These are phyloP conservation scores for Sporothrix schenckii DNA, from an alignment of 2,329 filamentous ascomycete species.

Conservation along the genomic window DNA sequence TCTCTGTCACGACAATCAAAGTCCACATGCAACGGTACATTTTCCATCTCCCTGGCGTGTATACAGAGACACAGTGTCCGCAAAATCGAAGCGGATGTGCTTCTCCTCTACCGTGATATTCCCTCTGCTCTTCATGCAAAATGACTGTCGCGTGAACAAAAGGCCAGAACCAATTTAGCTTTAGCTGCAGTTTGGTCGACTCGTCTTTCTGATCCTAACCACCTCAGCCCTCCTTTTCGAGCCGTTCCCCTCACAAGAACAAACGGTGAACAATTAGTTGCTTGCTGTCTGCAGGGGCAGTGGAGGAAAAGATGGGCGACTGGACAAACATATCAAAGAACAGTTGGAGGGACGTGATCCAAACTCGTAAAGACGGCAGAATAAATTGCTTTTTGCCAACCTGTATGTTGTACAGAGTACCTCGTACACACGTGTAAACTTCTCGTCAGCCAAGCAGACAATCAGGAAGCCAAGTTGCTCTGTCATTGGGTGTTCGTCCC, in stretches of 20 bases:
- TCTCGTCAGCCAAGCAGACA: neutral
- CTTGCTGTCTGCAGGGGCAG: neutral
- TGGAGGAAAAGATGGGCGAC: constrained; percentile 7
- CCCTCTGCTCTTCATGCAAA: neutral
- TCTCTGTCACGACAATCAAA: neutral
- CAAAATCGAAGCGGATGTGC: neutral
- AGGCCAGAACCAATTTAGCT: constrained; percentile 11
- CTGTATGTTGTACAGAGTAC: neutral
- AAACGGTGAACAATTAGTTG: constrained; percentile 10
- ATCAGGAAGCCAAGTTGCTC: constrained; percentile 10
- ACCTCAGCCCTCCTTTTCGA: neutral
- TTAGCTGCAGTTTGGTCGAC: neutral
- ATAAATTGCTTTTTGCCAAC: neutral
- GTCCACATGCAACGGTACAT: neutral
- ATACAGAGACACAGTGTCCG: constrained; percentile 1
- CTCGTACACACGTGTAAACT: neutral
- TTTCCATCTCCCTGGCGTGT: neutral
- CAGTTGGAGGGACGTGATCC: neutral
- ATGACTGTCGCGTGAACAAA: constrained; percentile 13
- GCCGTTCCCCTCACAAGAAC: neutral
- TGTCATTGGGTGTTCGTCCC: constrained; percentile 16
- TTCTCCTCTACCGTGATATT: neutral
- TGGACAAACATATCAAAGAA: neutral
- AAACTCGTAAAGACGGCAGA: neutral
- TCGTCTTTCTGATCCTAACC: neutral